Evolutionary conservation across 495 filamentous ascomycete genomes (phyloP).

Genomic region (Neurospora sp.): DNA sequence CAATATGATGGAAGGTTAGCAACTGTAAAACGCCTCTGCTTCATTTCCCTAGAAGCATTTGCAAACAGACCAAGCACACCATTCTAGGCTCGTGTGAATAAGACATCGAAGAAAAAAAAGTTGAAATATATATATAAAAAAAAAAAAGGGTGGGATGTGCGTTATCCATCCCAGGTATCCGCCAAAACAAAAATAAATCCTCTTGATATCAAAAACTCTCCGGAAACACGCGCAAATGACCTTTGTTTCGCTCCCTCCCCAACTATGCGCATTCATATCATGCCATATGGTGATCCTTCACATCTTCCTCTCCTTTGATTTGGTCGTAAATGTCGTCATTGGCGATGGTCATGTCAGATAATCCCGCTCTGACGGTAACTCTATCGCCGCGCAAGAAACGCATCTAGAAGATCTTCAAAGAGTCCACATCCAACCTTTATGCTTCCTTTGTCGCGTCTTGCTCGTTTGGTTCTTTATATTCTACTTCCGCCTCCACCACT

Average conservation of each 20-base stretch:
- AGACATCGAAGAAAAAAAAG: neutral
- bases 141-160: neutral
- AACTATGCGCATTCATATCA: neutral
- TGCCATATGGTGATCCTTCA: conserved; percentile 2
- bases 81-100: neutral
- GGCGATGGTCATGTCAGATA: neutral
- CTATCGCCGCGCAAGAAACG: neutral
- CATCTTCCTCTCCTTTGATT: neutral
- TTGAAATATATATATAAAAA: neutral
- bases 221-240: neutral
- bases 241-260: neutral
- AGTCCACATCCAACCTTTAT: conserved; percentile 2
- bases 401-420: neutral
- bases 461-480: neutral
- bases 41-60: neutral
- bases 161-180: neutral
- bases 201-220: neutral
- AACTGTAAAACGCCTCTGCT: neutral
- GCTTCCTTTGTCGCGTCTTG: neutral
- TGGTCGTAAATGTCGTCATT: neutral
- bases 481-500: conserved; percentile 3
- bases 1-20: neutral
- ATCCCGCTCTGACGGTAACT: neutral
- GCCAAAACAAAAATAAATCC: neutral
- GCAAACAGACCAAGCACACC: neutral